Base-by-base conservation (phyloP, 2,329 filamentous ascomycete genomes). In the Grosmannia clavigera region DNA sequence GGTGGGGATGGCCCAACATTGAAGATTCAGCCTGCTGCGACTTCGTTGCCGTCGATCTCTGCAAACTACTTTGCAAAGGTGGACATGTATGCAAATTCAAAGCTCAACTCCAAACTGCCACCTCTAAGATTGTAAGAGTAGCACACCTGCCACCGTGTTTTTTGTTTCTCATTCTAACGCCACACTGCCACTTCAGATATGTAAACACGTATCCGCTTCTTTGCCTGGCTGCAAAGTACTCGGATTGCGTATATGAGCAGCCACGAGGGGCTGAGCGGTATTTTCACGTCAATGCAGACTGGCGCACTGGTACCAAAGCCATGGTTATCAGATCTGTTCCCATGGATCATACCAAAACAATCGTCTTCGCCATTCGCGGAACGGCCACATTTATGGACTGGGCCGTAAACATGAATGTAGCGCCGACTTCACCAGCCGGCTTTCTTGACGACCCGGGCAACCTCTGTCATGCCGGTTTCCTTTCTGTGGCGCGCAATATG, bases 261-360 rank as follows among this genome's bases (percentile, higher is more conserved):
- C 84, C 88, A 0, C 73, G 74, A 0, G 80, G 81, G 1, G 75
- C 78, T 27, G 87, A 91, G 70, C 78, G 78, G 14, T 83, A 88
- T 65, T 79, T 85, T 2, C 87, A 88, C 65, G 79, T 94, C 43
- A 78, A 84, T 43, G 83, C 87, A 3, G 83, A 91, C 70, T 88
- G 85, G 80, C 78, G 79, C 25, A 78, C 81, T 3, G 88, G 88
- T n/a, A 87, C 88, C 1, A 92, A 92, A 69, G 87, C 90, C 29
- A 92, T 92, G 85, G 84, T 88, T 19, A 85, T 95, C 68, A 92
- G 92, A 68, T 90, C 86, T 0, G 79, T 92, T 0, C 83, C 88
- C 1, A 83, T 91, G 69, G 89, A 94, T 67, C 79, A 89, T 66
- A 84, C 86, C 74, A 83, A 88, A 68, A 85, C 86, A 22, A 86